Conservation (phyloP, 2,329 filamentous ascomycete genomes). For the Xylaria sp. region DNA sequence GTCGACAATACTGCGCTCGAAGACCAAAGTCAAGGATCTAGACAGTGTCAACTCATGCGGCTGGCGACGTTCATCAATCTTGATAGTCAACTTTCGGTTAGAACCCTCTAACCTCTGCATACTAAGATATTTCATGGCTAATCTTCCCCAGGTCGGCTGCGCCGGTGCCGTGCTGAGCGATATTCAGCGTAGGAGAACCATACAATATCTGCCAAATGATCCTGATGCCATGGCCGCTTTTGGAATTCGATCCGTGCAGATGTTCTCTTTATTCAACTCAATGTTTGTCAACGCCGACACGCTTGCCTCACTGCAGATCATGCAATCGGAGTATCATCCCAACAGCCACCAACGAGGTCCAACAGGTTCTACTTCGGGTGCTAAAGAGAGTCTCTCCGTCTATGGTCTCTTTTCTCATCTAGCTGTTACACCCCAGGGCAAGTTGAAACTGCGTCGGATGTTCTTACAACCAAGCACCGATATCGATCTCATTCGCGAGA, state of each 20-base stretch:
- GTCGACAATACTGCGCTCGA: constrained; percentile 54
- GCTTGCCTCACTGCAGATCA: constrained; percentile 83
- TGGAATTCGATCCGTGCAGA: constrained; percentile 72
- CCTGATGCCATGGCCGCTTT: constrained; percentile 65
- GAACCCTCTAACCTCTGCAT: constrained; percentile 29
- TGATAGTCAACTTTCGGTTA: constrained; percentile 76
- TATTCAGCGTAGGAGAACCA: constrained; percentile 74
- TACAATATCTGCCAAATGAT: constrained; percentile 71
- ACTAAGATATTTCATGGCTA: constrained; percentile 24
- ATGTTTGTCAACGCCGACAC: constrained; percentile 89
- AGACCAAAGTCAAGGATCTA: constrained; percentile 57
- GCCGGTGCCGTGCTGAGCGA: constrained; percentile 87
- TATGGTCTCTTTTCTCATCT: constrained; percentile 84
- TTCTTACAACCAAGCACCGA: constrained; percentile 84
- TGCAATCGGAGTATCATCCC: constrained; percentile 84
- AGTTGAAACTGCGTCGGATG: constrained; percentile 75
- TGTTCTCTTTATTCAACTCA: constrained; percentile 73
- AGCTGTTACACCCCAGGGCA: constrained; percentile 83
- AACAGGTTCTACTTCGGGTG: constrained; percentile 67
- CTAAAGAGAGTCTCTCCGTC: constrained; percentile 84
- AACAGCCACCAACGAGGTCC: constrained; percentile 81
- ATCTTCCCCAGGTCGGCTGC: constrained; percentile 72
- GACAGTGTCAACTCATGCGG: constrained; percentile 73
- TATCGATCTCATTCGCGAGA: constrained; percentile 72
- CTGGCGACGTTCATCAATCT: constrained; percentile 78